Base-by-base conservation (phyloP, 2,329 filamentous ascomycete genomes). In the Cercospora beticola region DNA sequence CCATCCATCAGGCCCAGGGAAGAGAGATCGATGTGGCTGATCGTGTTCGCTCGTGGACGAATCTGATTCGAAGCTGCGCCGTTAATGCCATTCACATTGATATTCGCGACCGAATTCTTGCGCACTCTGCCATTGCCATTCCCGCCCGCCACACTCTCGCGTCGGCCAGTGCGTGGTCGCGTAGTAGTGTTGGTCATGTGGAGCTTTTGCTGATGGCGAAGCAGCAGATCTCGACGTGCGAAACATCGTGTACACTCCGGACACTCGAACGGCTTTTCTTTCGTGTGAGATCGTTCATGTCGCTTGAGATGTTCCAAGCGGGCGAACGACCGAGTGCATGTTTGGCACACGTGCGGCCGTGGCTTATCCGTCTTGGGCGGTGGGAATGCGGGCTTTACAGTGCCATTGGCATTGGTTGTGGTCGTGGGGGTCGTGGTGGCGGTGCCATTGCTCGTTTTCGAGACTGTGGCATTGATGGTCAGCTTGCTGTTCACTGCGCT, bases 251-350 rank as follows among this genome's bases (percentile, higher is more conserved):
- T 87, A 81, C 95, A 99, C 80, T 98, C 93, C 30, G 93, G 92
- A 77, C 95, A 99, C 81, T 97, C 93, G 76, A 99, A 99, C 0
- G 95, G 95, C 84, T 99, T 99, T 83, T 99, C 94, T 80, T 99
- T 97, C 56, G 94, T 97, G 79, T 97, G 94, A n/a, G 93, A 97
- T 71, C 95, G 89, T 82, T 98, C 95, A 81, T 99, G 95, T 70
- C 95, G 91, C 83, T 99, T 99, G 74, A 99, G 84, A 80, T 99
- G 95, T 82, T 99, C 95, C 75, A 99, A 84, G 70, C 95, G 90
- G 68, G 95, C 95, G 80, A 99, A 99, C 33, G 92, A 97, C 73
- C 95, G 90, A 76, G 90, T 88, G 81, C 95, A 99, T 59, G 94
- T 98, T 49, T 86, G 89, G 83, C 95, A 99, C 69, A 97, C 90